Evolutionary conservation across 352 stramenopile species (phyloP), one percentile per base, ranked within the genome.

Genomic region (Phytophthora pseudosyringae): DNA sequence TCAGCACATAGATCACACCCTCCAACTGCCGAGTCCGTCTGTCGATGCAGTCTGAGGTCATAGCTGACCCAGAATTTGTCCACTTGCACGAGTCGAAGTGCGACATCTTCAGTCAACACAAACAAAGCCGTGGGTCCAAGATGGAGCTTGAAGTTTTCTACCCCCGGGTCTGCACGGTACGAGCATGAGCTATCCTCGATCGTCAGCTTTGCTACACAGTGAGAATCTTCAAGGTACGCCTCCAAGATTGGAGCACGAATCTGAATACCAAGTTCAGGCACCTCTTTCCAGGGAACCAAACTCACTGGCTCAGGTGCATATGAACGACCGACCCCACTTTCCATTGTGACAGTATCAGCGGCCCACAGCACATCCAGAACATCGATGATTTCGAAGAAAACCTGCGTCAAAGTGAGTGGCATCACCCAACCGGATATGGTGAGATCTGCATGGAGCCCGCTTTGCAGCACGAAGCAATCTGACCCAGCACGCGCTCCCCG

Each of bases 61-160:
- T 95, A 96, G 33, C 81, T 73, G 12, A 92, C 58, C 72, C 79
- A 86, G n/a, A 90, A 80, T 29, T 87, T 88, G 55, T 94, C 87
- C 9, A 95, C 74, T 70, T 96, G 88, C 1, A 89, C 87, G 3
- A 96, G 67, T 25, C 88, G 83, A 55, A 96, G 80, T 0, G 88
- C 87, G n/a, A 95, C 87, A 67, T 95, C 88, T 57, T 94, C 82
- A 0, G 88, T 95, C 33, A 96, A 47, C 1, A 96, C 87, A 53
- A 91, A 94, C 11, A 96, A 59, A 16, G 88, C 86, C 0, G 86
- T 95, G 3, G 88, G 85, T 11, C 85, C 87, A 10, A 96, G 58
- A 43, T 89, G 68, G 10, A 95, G 67, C 46, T 80, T 90, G 8
- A 89, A 76, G 35, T 75, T 89, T 55, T 96, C 88, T 29, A 80